These are phyloP conservation scores for Salix brachista DNA, from an alignment of 345 rosid genomes.

Conservation along the genomic window DNA sequence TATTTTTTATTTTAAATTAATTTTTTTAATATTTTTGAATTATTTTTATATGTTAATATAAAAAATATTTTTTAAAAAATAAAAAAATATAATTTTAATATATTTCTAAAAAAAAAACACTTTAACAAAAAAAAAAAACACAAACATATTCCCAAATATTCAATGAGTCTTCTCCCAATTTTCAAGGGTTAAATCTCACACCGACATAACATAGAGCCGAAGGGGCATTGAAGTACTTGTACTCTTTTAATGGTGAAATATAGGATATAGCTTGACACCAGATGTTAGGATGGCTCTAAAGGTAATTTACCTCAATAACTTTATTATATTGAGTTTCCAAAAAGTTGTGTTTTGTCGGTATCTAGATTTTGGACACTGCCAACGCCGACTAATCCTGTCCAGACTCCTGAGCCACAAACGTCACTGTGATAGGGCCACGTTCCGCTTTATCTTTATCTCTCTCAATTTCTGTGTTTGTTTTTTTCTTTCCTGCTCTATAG, in stretches of 20 bases:
- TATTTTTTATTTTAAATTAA: too few relatives aligned
- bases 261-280: neutral
- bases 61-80: too few relatives aligned
- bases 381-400: constrained; percentile 48
- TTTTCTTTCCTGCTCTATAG: neutral
- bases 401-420: constrained; percentile 35
- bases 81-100: too few relatives aligned
- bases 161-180: too few relatives aligned
- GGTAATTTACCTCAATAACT: neutral
- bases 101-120: too few relatives aligned
- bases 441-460: constrained; percentile 15
- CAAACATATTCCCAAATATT: too few relatives aligned
- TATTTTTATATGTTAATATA: too few relatives aligned
- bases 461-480: constrained; percentile 20
- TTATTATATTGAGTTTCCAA: constrained; percentile 1
- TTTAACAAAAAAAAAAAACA: too few relatives aligned
- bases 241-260: neutral
- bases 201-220: neutral
- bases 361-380: constrained; percentile 3
- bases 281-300: neutral
- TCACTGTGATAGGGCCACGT: constrained; percentile 18
- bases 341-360: constrained; percentile 55
- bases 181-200: too few relatives aligned
- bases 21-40: too few relatives aligned
- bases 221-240: neutral